phyloP scores from a whole-genome alignment of 2,329 filamentous ascomycete genomes.

The Fusarium sp. region DNA sequence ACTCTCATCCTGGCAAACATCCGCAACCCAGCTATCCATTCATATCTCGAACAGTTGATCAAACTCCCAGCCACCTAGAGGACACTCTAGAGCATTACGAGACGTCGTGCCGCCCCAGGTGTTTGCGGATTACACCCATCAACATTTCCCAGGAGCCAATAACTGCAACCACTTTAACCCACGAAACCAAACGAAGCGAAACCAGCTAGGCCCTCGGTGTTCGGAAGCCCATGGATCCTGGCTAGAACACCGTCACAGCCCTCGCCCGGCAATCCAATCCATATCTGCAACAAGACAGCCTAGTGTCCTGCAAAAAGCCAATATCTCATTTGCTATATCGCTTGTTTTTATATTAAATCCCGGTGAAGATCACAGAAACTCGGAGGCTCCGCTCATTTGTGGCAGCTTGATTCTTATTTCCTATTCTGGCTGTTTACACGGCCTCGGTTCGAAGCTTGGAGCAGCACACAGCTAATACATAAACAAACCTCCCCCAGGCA shows the following conservation, averaged over 20 bases:
- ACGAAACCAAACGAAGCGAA: background rate
- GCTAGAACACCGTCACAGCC: background rate
- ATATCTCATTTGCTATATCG: constrained; percentile 8
- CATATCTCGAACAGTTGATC: background rate
- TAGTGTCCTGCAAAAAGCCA: background rate
- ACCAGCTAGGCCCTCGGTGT: constrained; percentile 3
- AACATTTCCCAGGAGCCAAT: background rate
- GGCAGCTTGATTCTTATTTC: constrained; percentile 18
- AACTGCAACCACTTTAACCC: constrained; percentile 28
- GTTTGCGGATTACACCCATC: constrained; percentile 5
- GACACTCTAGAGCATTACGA: background rate
- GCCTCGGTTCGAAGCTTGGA: constrained; percentile 17
- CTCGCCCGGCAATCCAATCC: background rate
- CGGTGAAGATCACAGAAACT: constrained; percentile 14
- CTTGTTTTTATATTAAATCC: constrained; percentile 6
- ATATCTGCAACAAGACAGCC: constrained; percentile 7
- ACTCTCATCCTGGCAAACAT: background rate
- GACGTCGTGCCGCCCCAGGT: background rate
- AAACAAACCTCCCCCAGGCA: constrained; percentile 24
- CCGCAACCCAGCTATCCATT: background rate
- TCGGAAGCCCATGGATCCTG: background rate
- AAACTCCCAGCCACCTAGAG: constrained; percentile 1
- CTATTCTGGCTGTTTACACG: constrained; percentile 17
- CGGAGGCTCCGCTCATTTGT: constrained; percentile 22
- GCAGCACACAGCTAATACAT: constrained; percentile 32